Evolutionary conservation across 108 stramenopile species (phyloP), one percentile per base, ranked within the genome.

Genomic region (Nannochloropsis salina): DNA sequence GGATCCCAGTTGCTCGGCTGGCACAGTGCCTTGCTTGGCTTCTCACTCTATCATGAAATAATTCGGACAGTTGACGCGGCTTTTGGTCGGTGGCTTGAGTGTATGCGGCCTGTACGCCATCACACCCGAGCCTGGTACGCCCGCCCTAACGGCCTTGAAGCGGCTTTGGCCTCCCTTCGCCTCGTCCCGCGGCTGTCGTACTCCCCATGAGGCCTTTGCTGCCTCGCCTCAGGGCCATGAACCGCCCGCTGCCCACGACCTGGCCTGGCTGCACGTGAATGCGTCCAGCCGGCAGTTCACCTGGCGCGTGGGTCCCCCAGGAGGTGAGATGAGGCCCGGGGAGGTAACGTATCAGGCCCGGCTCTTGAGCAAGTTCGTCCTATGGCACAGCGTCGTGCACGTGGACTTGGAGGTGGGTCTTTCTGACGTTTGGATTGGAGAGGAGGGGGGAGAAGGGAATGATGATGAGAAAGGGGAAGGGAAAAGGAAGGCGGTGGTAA

Each of bases 261-360:
- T 74, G n/a, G n/a, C 61, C 15, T 74, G 61, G 61, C 61, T 74
- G n/a, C 61, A 74, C 61, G n/a, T 74, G 61, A 6, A n/a, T n/a
- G n/a, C 61, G 20, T n/a, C 15, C 4, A n/a, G 20, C 61, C 15
- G 61, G 15, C 61, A 74, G n/a, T 74, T 74, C 20, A 74, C 61
- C 8, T 74, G 61, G 15, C 61, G 61, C 15, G 61, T 74, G 4
- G 61, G 61, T 3, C 61, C 61, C 15, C 2, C 61, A 15, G n/a
- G n/a, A 74, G 61, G 61, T 15, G 61, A 74, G 61, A n/a, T 74
- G n/a, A n/a, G 61, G 3, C 20, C 61, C 4, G 61, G 20, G 20
- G n/a, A 4, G 3, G 61, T 74, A n/a, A 15, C n/a, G n/a, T 74
- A 1, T n/a, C 61, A 74, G n/a, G 61, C 20, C 15, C 20, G 61